A percentile compares a stretch with the other conserved stretches of the same genome.
Conservation (phyloP, 1,139 yeast genomes). For the Taiozyma sp. region DNA sequence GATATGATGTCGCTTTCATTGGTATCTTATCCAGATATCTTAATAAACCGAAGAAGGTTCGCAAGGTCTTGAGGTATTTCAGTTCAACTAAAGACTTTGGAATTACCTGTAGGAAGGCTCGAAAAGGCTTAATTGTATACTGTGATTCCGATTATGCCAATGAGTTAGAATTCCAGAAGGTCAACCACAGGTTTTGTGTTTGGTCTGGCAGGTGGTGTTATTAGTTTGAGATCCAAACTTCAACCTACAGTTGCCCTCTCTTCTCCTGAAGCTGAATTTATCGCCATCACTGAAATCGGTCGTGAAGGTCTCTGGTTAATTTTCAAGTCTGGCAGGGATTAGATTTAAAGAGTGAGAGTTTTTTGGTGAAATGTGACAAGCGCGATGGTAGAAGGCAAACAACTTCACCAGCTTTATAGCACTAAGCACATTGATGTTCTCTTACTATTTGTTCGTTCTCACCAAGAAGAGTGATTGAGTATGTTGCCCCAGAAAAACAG, state of each 20-base stretch:
- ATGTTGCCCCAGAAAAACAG: too few relatives aligned
- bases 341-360: too few relatives aligned
- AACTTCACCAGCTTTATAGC: too few relatives aligned
- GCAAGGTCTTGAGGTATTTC: not conserved
- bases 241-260: not conserved
- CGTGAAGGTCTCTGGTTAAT: not conserved
- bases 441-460: too few relatives aligned
- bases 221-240: not conserved
- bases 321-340: not conserved
- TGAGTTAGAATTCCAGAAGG: not conserved
- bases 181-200: not conserved
- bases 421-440: too few relatives aligned
- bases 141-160: not conserved
- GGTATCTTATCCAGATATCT: not conserved
- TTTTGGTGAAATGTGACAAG: too few relatives aligned
- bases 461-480: too few relatives aligned
- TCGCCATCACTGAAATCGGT: not conserved
- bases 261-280: not conserved
- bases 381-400: too few relatives aligned
- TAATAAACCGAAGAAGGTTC: not conserved
- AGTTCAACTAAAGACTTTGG: not conserved
- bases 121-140: not conserved
- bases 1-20: slow-evolving; percentile 1
- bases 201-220: not conserved
- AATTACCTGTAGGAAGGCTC: not conserved